Evolutionary conservation across 768 basidiomycete species (phyloP), one percentile per base, ranked within the genome.

Genomic region (Leccinum longicurvipes): DNA sequence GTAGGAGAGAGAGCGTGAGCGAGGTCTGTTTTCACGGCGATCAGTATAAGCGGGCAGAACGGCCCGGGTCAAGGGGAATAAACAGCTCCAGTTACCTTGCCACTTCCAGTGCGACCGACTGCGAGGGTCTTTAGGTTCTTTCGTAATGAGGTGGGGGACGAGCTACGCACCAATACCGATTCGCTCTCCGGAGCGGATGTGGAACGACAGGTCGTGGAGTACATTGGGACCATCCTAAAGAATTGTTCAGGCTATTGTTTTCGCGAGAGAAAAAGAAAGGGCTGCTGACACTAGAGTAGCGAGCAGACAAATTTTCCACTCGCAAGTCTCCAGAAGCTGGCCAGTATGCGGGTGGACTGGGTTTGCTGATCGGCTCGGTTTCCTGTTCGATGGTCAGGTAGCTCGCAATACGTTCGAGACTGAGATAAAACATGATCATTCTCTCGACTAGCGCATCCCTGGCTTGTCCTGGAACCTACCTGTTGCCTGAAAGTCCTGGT

Each of bases 261-360:
- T 11, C 8, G 1, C 5, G 11, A 8, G 14, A n/a, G 24, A 45
- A 8, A 6, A 10, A 3, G 3, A 31, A 39, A 19, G 10, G 11
- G 29, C 4, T 9, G 8, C 46, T 24, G 49, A 57, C 61, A 14
- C 31, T 47, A 15, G 82, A 80, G 66, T 86, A 86, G 32, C 74
- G 71, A 21, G 84, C 84, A 11, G 76, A 79, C 3, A 86, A 66
- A 17, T 79, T 78, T 52, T 84, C 79, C 3, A 81, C 79, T 6
- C 72, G 66, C 32, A 87, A 72, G 25, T 77, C 72, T 11, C 86
- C 86, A 15, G 79, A 81, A 10, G 80, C 72, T 0, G 86, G 85
- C 86, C 86, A 88, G 56, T 83, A 77, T 1, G 85, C 85, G 2
- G 86, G 85, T 3, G 85, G 85, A 41, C 79, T 39, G 24, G 46